Conservation (phyloP, 139 green algal genomes). For the Coelastrella sp. region DNA sequence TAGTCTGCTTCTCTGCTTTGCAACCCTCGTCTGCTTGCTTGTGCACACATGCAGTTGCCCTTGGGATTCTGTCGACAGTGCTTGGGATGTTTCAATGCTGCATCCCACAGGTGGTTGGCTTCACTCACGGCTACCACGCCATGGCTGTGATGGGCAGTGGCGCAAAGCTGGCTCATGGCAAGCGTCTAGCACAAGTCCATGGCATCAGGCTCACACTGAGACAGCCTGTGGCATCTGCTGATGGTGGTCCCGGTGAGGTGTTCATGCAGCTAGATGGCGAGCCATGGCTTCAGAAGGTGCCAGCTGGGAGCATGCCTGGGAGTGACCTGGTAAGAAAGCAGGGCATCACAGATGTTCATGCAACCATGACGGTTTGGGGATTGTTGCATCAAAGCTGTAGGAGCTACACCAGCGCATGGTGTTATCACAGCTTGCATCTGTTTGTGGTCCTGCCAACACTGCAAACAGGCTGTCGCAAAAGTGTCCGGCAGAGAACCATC, state of each 20-base stretch:
- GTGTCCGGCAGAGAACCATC: no score
- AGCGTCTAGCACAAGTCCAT: constrained; percentile 78
- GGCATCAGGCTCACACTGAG: constrained; percentile 72
- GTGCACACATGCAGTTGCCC: no score
- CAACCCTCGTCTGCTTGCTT: no score
- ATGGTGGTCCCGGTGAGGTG: constrained; percentile 43
- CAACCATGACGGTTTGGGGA: not conserved
- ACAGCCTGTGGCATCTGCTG: constrained; percentile 42
- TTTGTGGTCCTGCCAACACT: not conserved
- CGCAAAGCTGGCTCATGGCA: constrained; percentile 68
- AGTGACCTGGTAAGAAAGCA: not conserved
- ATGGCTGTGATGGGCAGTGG: constrained; percentile 78
- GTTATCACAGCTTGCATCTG: not conserved
- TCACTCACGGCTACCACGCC: constrained; percentile 81
- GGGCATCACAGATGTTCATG: not conserved
- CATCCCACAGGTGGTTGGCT: constrained; percentile 74
- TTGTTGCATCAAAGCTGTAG: no score
- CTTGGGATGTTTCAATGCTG: not conserved
- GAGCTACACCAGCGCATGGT: no score
- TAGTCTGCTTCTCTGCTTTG: no score
- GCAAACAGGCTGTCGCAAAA: not conserved
- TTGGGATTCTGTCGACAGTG: no score
- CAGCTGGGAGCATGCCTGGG: constrained; percentile 21
- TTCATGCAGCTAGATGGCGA: constrained; percentile 92
- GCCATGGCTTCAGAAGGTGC: constrained; percentile 87